Percentiles rank a stretch among this genome's conserved stretches.
Conservation (phyloP, 2,329 filamentous ascomycete genomes). For the Intubia oerlemansii region DNA sequence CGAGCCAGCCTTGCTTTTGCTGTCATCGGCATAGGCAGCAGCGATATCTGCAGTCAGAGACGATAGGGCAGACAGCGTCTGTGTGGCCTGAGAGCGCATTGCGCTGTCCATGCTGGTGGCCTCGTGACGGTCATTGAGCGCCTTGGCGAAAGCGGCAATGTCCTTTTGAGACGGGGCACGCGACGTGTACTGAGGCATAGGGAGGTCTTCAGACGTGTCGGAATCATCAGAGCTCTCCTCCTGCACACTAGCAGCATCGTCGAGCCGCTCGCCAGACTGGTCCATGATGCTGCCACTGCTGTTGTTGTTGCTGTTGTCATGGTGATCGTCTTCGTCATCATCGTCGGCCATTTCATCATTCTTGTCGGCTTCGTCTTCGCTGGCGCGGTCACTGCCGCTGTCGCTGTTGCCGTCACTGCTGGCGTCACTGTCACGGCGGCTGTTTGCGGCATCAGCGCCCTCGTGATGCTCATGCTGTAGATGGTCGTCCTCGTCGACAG, state of each 20-base stretch:
- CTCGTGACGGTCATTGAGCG: constrained; percentile 69
- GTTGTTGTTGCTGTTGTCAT: no score
- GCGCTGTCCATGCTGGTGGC: constrained; percentile 46
- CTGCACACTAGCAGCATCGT: no score
- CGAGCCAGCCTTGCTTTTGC: constrained; percentile 76
- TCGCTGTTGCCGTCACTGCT: constrained; percentile 13
- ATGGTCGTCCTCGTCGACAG: constrained; percentile 7
- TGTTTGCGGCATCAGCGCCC: no score
- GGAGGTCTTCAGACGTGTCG: constrained; percentile 39
- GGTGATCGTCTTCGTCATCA: no score
- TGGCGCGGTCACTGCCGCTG: constrained; percentile 17
- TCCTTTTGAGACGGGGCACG: constrained; percentile 42
- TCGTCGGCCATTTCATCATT: no score
- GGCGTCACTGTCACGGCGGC: constrained; percentile 7
- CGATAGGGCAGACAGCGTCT: constrained; percentile 51
- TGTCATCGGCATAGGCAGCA: constrained; percentile 89
- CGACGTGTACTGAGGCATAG: constrained; percentile 24
- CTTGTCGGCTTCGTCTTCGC: no score
- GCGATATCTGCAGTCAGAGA: no score
- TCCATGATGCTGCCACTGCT: no score
- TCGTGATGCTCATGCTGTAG: no score
- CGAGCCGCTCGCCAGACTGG: no score
- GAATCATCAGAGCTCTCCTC: constrained; percentile 48
- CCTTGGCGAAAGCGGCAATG: constrained; percentile 58
- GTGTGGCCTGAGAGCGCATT: constrained; percentile 58